These are phyloP conservation scores for Penicillium sp. DNA, from an alignment of 2,329 filamentous ascomycete species.

Conservation along the genomic window DNA sequence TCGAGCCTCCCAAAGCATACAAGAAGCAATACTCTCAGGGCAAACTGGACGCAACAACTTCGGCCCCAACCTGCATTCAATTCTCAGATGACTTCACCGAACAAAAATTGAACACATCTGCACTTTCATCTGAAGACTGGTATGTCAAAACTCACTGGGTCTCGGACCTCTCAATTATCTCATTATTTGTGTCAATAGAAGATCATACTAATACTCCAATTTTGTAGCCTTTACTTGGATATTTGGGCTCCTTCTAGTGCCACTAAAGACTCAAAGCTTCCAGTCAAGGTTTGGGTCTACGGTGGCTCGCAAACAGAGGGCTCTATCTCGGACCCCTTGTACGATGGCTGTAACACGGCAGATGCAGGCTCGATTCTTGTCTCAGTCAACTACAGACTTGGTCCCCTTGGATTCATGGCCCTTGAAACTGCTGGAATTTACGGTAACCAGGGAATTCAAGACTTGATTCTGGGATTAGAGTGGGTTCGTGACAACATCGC, in stretches of 20 bases:
- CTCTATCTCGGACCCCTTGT: constrained; percentile 11
- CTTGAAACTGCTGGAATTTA: constrained; percentile 18
- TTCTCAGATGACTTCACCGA: constrained; percentile 9
- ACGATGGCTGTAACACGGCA: constrained; percentile 20
- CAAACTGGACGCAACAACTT: constrained; percentile 17
- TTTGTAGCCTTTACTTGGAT: constrained; percentile 18
- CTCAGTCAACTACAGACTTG: constrained; percentile 30
- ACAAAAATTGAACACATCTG: not conserved
- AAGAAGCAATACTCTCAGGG: constrained; percentile 16
- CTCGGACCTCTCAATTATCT: not conserved
- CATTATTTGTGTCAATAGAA: too few species aligned
- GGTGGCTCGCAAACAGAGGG: constrained; percentile 20
- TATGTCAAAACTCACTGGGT: not conserved
- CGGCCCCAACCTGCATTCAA: constrained; percentile 20
- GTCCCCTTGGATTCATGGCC: constrained; percentile 28
- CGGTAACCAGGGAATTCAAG: constrained; percentile 24
- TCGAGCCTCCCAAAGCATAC: constrained; percentile 22
- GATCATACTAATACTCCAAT: not conserved
- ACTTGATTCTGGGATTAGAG: constrained; percentile 21
- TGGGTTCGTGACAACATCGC: constrained; percentile 32
- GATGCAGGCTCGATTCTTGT: constrained; percentile 13
- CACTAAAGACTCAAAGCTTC: constrained; percentile 20
- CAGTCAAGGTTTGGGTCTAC: constrained; percentile 31
- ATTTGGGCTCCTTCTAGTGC: constrained; percentile 18
- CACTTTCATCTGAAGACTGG: constrained; percentile 22